phyloP scores from a whole-genome alignment of 768 basidiomycete genomes.

The Multifurca ochricompacta region DNA sequence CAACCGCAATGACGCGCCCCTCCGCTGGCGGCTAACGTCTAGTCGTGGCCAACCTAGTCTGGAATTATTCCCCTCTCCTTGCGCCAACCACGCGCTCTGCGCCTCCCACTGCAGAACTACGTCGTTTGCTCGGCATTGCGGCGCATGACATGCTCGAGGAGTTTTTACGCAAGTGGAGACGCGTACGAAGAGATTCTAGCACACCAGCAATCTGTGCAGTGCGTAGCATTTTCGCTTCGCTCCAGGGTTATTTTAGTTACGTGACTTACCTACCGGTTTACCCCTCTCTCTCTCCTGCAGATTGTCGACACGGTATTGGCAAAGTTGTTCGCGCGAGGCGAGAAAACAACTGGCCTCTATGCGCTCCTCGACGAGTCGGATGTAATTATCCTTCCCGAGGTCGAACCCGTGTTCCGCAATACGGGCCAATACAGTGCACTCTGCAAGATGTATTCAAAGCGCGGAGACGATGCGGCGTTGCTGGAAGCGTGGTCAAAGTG shows the following conservation, averaged over 20 bases:
- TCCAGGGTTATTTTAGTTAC: neutral
- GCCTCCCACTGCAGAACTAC: slow-evolving; percentile 62
- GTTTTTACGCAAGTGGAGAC: slow-evolving; percentile 57
- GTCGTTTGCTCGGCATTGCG: slow-evolving; percentile 50
- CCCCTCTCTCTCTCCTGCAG: slow-evolving; percentile 29
- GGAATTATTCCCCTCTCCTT: slow-evolving; percentile 87
- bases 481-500: slow-evolving; percentile 64
- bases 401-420: slow-evolving; percentile 47
- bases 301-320: slow-evolving; percentile 75
- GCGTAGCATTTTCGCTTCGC: neutral
- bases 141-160: slow-evolving; percentile 70
- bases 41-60: slow-evolving; percentile 87
- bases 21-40: slow-evolving; percentile 57
- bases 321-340: slow-evolving; percentile 60
- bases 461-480: slow-evolving; percentile 51
- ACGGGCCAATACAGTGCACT: slow-evolving; percentile 53
- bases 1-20: slow-evolving; percentile 28
- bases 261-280: neutral
- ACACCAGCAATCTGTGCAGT: slow-evolving; percentile 21
- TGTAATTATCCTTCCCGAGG: slow-evolving; percentile 46
- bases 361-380: slow-evolving; percentile 49
- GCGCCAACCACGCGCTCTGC: slow-evolving; percentile 58
- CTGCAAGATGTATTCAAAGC: slow-evolving; percentile 50
- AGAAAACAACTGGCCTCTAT: slow-evolving; percentile 55
- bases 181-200: slow-evolving; percentile 35